Base-by-base conservation (phyloP, 345 rosid species). In the Leavenworthia alabamica region DNA sequence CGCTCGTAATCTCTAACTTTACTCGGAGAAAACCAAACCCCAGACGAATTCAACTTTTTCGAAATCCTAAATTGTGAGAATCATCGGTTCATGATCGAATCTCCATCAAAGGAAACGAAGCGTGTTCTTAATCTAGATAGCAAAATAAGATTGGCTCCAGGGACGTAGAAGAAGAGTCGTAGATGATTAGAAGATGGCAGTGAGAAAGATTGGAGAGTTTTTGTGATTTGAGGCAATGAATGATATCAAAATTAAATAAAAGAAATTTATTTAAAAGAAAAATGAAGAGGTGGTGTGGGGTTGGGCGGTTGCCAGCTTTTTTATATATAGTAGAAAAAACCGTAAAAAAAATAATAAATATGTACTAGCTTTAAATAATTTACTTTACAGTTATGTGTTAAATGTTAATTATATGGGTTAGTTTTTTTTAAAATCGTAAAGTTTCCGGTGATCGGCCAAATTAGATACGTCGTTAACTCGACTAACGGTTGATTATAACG, bases 1-100 rank as follows among this genome's bases (percentile, higher is more conserved):
- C 78, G 50, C 81, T 85, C 86, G 77, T 82, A 51, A 19, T 70
- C 73, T 48, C 62, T 46, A 76, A 60, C 7, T 33, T 11, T 2
- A 29, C 54, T 37, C 42, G 42, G 16, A 5, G 17, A 13, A 37
- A 37, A 37, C 42, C 12, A 53, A 29, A 4, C 17, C 20, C 22
- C 1, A 19, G 12, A 36, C 2, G 48, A 26, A 46, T 17, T 42
- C 54, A 16, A 24, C 6, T 20, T 19, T 20, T 19, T 16, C 17
- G 13, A 37, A 16, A 20, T 31, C 40, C 4, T 28, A 11, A 55
- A 66, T n/a, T n/a, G 41, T 2, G 41, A 37, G 5, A 37, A 37
- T 37, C 41, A 37, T 37, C 41, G 41, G 41, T 37, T 37, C 41
- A 37, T 16, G 41, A 37, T 37, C 16, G 16, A 37, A n/a, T 37